phyloP scores from a whole-genome alignment of 2,329 filamentous ascomycete genomes.

The Raffaelea albimanens region DNA sequence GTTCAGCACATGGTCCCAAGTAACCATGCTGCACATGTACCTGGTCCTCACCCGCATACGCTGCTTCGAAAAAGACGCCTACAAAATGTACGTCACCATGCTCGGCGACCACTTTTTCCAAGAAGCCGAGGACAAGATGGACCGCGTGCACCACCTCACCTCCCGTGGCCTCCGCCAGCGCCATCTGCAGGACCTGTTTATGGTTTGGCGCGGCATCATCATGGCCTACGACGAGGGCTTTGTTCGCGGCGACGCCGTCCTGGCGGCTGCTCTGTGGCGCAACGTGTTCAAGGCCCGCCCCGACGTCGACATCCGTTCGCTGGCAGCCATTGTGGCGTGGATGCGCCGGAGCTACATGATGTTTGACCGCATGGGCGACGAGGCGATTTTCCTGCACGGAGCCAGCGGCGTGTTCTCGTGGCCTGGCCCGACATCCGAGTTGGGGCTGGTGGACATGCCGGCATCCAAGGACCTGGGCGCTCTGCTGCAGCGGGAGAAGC shows the following conservation, averaged over 20 bases:
- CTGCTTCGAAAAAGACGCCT: constrained; percentile 59
- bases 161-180: constrained; percentile 50
- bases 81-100: constrained; percentile 76
- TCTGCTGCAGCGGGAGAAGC: constrained; percentile 12
- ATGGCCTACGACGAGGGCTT: constrained; percentile 79
- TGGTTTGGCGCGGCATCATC: constrained; percentile 83
- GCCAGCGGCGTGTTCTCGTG: constrained; percentile 32
- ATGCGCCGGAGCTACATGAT: constrained; percentile 38
- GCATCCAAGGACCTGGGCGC: constrained; percentile 26
- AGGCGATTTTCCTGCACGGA: constrained; percentile 22
- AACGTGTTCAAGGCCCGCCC: constrained; percentile 72
- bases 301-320: constrained; percentile 38
- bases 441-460: constrained; percentile 29
- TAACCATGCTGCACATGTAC: constrained; percentile 95
- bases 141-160: constrained; percentile 63
- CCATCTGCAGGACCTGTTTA: constrained; percentile 79
- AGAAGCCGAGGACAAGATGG: constrained; percentile 76
- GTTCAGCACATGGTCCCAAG: constrained; percentile 92
- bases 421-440: constrained; percentile 24
- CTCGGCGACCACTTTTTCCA: constrained; percentile 94
- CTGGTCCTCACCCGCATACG: constrained; percentile 76
- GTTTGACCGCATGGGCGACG: constrained; percentile 41
- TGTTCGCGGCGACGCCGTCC: constrained; percentile 63
- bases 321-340: constrained; percentile 48
- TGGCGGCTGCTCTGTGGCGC: constrained; percentile 81